phyloP scores from a whole-genome alignment of 192 early-diverging fungal genomes.

The Gigaspora rosea region DNA sequence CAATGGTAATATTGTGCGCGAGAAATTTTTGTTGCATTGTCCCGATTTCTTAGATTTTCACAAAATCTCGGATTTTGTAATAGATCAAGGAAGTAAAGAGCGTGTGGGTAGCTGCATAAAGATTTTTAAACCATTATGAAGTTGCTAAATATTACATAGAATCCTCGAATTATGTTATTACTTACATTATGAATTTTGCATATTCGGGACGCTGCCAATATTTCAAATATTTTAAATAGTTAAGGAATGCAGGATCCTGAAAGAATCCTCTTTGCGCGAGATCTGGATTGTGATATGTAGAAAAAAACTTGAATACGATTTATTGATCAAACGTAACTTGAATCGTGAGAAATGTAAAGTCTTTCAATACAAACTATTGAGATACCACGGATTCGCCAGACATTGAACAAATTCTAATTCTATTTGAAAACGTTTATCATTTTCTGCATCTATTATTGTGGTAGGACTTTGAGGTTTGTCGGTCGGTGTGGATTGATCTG shows the following conservation, averaged over 20 bases:
- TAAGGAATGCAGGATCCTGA: slow-evolving; percentile 80
- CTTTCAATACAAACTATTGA: slow-evolving; percentile 58
- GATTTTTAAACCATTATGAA: neutral
- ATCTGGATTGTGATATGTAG: slow-evolving; percentile 38
- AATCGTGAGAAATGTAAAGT: too few relatives aligned
- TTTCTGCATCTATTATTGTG: too few relatives aligned
- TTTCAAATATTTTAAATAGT: slow-evolving; percentile 87
- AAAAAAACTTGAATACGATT: too few relatives aligned
- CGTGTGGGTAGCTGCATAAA: slow-evolving; percentile 78
- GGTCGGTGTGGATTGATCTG: too few relatives aligned
- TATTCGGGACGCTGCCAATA: slow-evolving; percentile 92
- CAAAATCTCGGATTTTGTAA: slow-evolving; percentile 84
- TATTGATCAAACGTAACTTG: too few relatives aligned
- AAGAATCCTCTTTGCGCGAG: slow-evolving; percentile 90
- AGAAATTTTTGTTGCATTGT: slow-evolving; percentile 74
- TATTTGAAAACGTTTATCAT: slow-evolving; percentile 68
- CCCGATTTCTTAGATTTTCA: slow-evolving; percentile 67
- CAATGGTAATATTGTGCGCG: slow-evolving; percentile 81
- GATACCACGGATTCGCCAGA: slow-evolving; percentile 91
- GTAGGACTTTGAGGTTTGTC: too few relatives aligned
- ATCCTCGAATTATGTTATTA: neutral
- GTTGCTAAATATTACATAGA: neutral
- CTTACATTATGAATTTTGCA: slow-evolving; percentile 83
- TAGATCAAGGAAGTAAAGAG: slow-evolving; percentile 81
- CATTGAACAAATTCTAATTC: slow-evolving; percentile 97